These are phyloP conservation scores for Lithocarpus polystachyus DNA, from an alignment of 306 rosid genomes.

Conservation along the genomic window DNA sequence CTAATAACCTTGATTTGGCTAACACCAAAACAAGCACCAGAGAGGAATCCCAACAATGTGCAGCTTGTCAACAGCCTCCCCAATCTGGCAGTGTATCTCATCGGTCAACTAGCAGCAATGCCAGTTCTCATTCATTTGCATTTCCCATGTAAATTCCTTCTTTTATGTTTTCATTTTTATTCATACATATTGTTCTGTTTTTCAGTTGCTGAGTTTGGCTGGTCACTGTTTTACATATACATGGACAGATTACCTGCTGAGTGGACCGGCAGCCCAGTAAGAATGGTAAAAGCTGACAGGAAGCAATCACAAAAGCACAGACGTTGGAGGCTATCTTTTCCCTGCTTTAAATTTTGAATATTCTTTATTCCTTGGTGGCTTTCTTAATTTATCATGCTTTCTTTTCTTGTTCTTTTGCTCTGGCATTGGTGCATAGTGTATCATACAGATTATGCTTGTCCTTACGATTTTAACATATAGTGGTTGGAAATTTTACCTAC, in stretches of 20 bases:
- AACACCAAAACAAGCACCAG: slow-evolving; percentile 13
- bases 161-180: neutral
- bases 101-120: slow-evolving; percentile 59
- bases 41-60: slow-evolving; percentile 25
- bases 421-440: neutral
- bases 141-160: slow-evolving; percentile 61
- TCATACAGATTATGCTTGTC: no score
- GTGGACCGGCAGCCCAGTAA: slow-evolving; percentile 85
- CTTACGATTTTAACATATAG: no score
- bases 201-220: neutral
- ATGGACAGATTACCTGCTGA: slow-evolving; percentile 54
- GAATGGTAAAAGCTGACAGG: slow-evolving; percentile 56
- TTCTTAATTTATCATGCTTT: neutral
- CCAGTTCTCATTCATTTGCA: slow-evolving; percentile 68
- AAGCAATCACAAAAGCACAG: slow-evolving; percentile 20
- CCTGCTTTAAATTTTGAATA: slow-evolving; percentile 46
- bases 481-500: no score
- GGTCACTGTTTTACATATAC: slow-evolving; percentile 3
- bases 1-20: slow-evolving; percentile 16
- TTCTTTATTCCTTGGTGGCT: neutral
- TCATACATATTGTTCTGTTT: neutral
- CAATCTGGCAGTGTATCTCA: slow-evolving; percentile 34
- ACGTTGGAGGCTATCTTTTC: slow-evolving; percentile 34
- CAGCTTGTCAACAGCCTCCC: slow-evolving; percentile 18
- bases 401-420: neutral